Evolutionary conservation across 1,284 basidiomycete species (phyloP), one percentile per base, ranked within the genome.

Genomic region (Fomitopsis pinicola): DNA sequence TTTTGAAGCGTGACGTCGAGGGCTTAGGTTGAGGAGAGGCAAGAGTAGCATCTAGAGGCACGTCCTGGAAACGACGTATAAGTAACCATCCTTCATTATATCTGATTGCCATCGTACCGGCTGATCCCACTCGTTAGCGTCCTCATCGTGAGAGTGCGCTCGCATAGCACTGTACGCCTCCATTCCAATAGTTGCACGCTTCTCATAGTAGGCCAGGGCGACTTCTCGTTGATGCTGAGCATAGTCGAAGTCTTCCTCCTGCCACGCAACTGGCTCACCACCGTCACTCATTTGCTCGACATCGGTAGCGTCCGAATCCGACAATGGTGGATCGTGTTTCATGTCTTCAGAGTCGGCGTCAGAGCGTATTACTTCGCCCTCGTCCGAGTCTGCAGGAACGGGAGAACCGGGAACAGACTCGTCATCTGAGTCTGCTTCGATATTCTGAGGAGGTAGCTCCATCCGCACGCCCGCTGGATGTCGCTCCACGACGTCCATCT

Each of bases 181-280:
- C 38, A 80, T 74, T 0, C 84, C 83, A 53, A 91, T 79, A 14
- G 75, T 77, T 19, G 73, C 75, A 57, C 88, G 82, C 68, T 85
- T 87, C 64, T 80, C 75, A 69, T 88, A 80, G 69, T 92, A 91
- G 62, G 84, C 84, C 42, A 91, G 68, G n/a, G 86, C 86, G 63
- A 91, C 80, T 70, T 91, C 89, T 35, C 89, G 84, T 64, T 91
- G 88, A 67, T 88, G 85, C 55, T 77, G 81, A 28, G 83, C 87
- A 59, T 76, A 79, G 66, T 90, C 84, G 44, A 85, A 73, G 63
- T 88, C 85, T 22, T 77, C 77, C 53, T 78, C 81, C 45, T 83
- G 81, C 55, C 82, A 82, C 48, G 78, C 68, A 5, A 73, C 68
- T 3, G 70, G 69, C 40, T 72, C 69, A 22, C 68, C 71, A 30